phyloP scores from a whole-genome alignment of 2,329 filamentous ascomycete genomes.

The Xylaria sp. region DNA sequence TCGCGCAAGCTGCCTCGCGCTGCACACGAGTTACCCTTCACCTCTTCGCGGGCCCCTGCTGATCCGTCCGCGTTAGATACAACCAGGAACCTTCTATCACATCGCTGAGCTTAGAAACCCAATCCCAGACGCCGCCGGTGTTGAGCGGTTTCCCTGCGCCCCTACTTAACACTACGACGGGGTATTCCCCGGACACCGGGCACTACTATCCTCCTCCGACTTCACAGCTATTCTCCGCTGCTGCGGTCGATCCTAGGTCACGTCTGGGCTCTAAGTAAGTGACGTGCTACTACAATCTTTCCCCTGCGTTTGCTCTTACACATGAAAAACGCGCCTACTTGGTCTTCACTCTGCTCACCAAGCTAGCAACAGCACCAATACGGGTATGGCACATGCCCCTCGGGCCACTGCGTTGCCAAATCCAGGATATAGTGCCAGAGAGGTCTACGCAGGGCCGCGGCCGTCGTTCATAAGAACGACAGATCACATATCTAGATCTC shows the following conservation, averaged over 20 bases:
- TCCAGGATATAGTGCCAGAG: slow-evolving; percentile 62
- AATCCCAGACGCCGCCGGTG: slow-evolving; percentile 61
- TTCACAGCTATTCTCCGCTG: slow-evolving; percentile 52
- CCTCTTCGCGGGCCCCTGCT: slow-evolving; percentile 48
- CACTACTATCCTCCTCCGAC: slow-evolving; percentile 57
- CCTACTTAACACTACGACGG: slow-evolving; percentile 57
- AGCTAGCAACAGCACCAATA: slow-evolving; percentile 58
- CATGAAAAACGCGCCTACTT: background rate
- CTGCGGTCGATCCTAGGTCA: slow-evolving; percentile 61
- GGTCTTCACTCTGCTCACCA: slow-evolving; percentile 50
- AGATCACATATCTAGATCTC: slow-evolving; percentile 63
- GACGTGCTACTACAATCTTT: slow-evolving; percentile 36
- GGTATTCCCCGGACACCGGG: slow-evolving; percentile 61
- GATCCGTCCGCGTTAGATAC: slow-evolving; percentile 58
- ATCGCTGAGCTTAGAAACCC: slow-evolving; percentile 63
- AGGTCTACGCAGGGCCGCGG: slow-evolving; percentile 63
- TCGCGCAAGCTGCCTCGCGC: slow-evolving; percentile 49
- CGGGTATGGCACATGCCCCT: slow-evolving; percentile 68
- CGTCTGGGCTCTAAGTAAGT: slow-evolving; percentile 67
- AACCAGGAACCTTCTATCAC: slow-evolving; percentile 62
- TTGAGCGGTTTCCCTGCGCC: slow-evolving; percentile 64
- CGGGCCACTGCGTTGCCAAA: slow-evolving; percentile 64
- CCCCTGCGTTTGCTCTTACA: slow-evolving; percentile 19
- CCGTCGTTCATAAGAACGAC: slow-evolving; percentile 60
- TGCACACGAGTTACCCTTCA: slow-evolving; percentile 42